phyloP scores from a whole-genome alignment of 1,284 basidiomycete species.

The Ceratobasidium papillatum region DNA sequence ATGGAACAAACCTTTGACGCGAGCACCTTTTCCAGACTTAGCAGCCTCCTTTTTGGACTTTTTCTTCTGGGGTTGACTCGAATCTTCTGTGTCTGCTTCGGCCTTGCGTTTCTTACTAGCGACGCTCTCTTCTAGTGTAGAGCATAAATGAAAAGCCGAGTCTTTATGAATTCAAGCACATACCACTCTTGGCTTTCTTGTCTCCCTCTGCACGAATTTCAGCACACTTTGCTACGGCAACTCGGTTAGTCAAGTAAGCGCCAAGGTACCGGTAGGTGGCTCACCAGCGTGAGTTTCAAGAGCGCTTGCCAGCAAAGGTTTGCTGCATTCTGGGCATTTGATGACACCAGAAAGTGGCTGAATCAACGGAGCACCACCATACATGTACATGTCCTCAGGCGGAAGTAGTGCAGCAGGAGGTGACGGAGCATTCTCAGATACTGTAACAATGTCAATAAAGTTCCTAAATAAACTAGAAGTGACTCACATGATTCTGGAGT shows the following conservation, averaged over 20 bases:
- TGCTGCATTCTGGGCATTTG: conserved; percentile 79
- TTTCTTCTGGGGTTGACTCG: conserved; percentile 70
- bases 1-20: conserved; percentile 64
- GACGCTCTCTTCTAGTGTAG: conserved; percentile 38
- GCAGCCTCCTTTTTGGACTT: conserved; percentile 67
- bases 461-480: background rate
- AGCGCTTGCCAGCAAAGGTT: conserved; percentile 78
- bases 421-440: conserved; percentile 53
- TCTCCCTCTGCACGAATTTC: conserved; percentile 62
- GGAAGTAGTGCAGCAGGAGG: conserved; percentile 85
- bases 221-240: conserved; percentile 58
- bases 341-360: conserved; percentile 73
- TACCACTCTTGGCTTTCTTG: conserved; percentile 62
- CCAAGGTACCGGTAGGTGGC: conserved; percentile 46
- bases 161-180: conserved; percentile 49
- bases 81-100: conserved; percentile 64
- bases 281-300: conserved; percentile 77
- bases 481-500: conserved; percentile 28
- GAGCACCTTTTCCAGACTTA: conserved; percentile 70
- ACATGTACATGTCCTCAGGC: conserved; percentile 86
- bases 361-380: conserved; percentile 75
- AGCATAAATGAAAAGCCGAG: conserved; percentile 12
- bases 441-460: conserved; percentile 1
- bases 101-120: conserved; percentile 76
- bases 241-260: background rate